A percentile compares a stretch with the other conserved stretches of the same genome.
Evolutionary conservation across 2,329 filamentous ascomycete genomes (phyloP).

Genomic region (Myotisia sp.): DNA sequence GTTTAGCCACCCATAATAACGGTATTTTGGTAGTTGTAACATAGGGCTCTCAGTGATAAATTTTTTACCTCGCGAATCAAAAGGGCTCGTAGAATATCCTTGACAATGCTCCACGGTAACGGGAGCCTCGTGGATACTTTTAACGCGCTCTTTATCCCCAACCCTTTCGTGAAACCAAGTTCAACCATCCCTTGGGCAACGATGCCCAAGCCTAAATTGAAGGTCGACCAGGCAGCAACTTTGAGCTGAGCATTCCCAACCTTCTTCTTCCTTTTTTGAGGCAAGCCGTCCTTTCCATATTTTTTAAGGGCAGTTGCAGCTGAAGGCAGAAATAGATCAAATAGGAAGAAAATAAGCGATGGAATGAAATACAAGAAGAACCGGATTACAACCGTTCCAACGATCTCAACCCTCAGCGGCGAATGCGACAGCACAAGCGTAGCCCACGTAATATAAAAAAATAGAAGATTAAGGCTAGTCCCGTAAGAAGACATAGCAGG

Average conservation of each 20-base stretch:
- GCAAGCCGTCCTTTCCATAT: slow-evolving; percentile 41
- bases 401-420: slow-evolving; percentile 58
- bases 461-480: slow-evolving; percentile 69
- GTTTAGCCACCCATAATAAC: no score
- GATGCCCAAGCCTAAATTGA: slow-evolving; percentile 43
- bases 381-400: slow-evolving; percentile 54
- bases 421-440: slow-evolving; percentile 67
- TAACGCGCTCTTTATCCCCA: slow-evolving; percentile 42
- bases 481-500: slow-evolving; percentile 52
- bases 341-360: slow-evolving; percentile 54
- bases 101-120: slow-evolving; percentile 47
- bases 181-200: slow-evolving; percentile 44
- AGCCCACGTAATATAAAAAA: slow-evolving; percentile 84
- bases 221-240: slow-evolving; percentile 39
- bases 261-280: slow-evolving; percentile 26
- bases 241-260: slow-evolving; percentile 33
- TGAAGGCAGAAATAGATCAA: slow-evolving; percentile 58
- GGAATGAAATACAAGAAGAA: slow-evolving; percentile 59
- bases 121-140: slow-evolving; percentile 46
- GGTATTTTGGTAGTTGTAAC: no score
- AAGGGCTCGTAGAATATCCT: slow-evolving; percentile 40
- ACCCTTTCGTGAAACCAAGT: slow-evolving; percentile 37
- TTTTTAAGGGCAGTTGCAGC: slow-evolving; percentile 56
- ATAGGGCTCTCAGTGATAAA: slow-evolving; percentile 7
- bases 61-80: slow-evolving; percentile 41